These are phyloP conservation scores for Blastocystis sp. DNA, from an alignment of 352 stramenopile genomes.

Conservation along the genomic window DNA sequence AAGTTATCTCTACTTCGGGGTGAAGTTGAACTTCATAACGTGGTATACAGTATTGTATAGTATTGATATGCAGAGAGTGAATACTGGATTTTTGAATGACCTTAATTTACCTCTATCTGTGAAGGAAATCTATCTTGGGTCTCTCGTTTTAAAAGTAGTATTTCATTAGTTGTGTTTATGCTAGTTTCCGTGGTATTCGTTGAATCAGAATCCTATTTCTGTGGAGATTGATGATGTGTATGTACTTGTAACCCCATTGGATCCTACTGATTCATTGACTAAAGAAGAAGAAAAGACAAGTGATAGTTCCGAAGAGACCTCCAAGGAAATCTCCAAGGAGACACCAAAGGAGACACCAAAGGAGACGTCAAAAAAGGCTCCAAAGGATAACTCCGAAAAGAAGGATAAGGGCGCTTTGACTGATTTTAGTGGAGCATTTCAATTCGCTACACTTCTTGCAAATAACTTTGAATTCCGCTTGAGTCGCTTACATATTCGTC, in stretches of 20 bases:
- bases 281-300: not conserved
- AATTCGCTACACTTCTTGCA: not conserved
- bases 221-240: constrained; percentile 34
- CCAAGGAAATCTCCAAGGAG: not conserved
- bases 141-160: not conserved
- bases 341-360: not conserved
- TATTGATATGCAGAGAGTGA: not conserved
- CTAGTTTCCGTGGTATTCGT: constrained; percentile 35
- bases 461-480: constrained; percentile 54
- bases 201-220: constrained; percentile 41
- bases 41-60: not conserved
- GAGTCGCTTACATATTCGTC: constrained; percentile 16
- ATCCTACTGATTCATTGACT: not conserved
- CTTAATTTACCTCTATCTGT: constrained; percentile 36
- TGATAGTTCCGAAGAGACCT: not conserved
- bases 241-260: constrained; percentile 7
- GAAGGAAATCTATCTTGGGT: constrained; percentile 49
- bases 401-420: not conserved
- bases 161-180: not conserved
- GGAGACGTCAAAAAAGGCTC: not conserved
- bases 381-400: not conserved
- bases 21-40: not conserved
- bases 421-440: constrained; percentile 33
- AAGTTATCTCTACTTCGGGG: constrained; percentile 14
- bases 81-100: constrained; percentile 37